These are phyloP conservation scores for Naematelia aurantialba DNA, from an alignment of 768 basidiomycete species.

Conservation along the genomic window DNA sequence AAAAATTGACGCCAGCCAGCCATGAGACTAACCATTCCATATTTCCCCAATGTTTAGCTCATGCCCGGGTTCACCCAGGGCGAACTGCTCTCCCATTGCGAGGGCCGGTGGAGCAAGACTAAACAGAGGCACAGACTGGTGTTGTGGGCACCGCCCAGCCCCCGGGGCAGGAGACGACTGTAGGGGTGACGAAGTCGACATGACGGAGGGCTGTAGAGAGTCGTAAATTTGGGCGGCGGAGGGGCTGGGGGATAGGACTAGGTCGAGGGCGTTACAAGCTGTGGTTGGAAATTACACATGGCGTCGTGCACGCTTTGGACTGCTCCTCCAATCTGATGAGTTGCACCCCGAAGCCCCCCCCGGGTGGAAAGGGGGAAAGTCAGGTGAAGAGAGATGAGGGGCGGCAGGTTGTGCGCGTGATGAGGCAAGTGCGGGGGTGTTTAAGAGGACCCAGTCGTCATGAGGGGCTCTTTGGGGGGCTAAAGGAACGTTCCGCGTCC, in stretches of 20 bases:
- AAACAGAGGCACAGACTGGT: constrained; percentile 26
- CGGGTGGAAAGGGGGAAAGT: too few species aligned
- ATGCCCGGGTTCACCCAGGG: constrained; percentile 33
- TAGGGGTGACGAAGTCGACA: not conserved
- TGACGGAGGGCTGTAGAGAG: not conserved
- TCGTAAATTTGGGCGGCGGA: not conserved
- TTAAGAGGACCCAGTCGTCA: not conserved
- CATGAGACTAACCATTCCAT: constrained; percentile 38
- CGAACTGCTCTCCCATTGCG: constrained; percentile 31
- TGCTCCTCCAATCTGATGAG: too few species aligned
- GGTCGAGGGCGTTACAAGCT: not conserved
- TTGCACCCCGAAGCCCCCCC: too few species aligned
- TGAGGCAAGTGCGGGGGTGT: not conserved
- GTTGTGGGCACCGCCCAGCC: constrained; percentile 10
- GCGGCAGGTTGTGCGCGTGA: too few species aligned
- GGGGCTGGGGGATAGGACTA: not conserved
- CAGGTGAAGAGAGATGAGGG: too few species aligned
- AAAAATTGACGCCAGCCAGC: not conserved
- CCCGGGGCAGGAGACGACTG: constrained; percentile 16
- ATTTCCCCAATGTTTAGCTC: constrained; percentile 37
- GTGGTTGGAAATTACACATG: not conserved
- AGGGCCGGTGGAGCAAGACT: constrained; percentile 40
- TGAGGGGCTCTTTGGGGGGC: not conserved
- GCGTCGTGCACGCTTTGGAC: too few species aligned
- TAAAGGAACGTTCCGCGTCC: not conserved